These are phyloP conservation scores for Chrysopogon serrulatus DNA, from an alignment of 176 grass and related monocot genomes.

Conservation along the genomic window DNA sequence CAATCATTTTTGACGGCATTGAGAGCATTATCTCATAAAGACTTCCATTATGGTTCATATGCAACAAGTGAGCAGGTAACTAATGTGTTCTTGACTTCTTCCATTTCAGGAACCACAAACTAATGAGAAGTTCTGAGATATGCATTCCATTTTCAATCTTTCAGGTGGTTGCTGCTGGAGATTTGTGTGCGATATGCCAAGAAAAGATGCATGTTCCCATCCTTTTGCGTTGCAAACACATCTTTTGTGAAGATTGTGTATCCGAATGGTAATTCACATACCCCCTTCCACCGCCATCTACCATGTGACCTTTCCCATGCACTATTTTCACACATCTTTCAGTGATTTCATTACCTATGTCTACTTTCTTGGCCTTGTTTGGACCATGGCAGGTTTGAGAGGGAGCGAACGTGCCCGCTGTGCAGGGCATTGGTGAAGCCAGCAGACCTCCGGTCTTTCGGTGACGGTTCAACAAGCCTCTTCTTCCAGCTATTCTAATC, in stretches of 20 bases:
- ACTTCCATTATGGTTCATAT: slow-evolving; percentile 83
- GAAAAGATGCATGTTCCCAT: slow-evolving; percentile 89
- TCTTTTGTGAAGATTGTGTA: slow-evolving; percentile 88
- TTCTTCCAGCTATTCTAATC: slow-evolving; percentile 97
- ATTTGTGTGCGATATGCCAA: slow-evolving; percentile 93
- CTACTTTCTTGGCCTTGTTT: neutral
- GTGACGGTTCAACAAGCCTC: slow-evolving; percentile 88
- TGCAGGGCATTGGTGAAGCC: slow-evolving; percentile 92
- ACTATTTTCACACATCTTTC: neutral
- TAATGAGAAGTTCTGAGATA: neutral
- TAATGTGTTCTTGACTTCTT: neutral
- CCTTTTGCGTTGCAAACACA: slow-evolving; percentile 80
- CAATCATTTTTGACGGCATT: slow-evolving; percentile 94
- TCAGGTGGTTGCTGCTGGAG: slow-evolving; percentile 67
- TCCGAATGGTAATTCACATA: slow-evolving; percentile 67
- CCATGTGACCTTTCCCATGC: neutral
- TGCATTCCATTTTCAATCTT: neutral
- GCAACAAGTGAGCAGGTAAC: slow-evolving; percentile 94
- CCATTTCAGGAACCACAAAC: neutral
- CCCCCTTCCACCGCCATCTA: neutral
- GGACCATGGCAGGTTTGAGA: slow-evolving; percentile 71
- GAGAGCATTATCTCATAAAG: slow-evolving; percentile 83
- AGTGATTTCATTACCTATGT: neutral
- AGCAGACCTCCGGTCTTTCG: slow-evolving; percentile 80
- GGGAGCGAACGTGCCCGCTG: slow-evolving; percentile 90